A percentile compares a stretch with the other conserved stretches of the same genome.
These are phyloP conservation scores for Talaromyces proteolyticus DNA, from an alignment of 495 filamentous ascomycete genomes.

Conservation along the genomic window DNA sequence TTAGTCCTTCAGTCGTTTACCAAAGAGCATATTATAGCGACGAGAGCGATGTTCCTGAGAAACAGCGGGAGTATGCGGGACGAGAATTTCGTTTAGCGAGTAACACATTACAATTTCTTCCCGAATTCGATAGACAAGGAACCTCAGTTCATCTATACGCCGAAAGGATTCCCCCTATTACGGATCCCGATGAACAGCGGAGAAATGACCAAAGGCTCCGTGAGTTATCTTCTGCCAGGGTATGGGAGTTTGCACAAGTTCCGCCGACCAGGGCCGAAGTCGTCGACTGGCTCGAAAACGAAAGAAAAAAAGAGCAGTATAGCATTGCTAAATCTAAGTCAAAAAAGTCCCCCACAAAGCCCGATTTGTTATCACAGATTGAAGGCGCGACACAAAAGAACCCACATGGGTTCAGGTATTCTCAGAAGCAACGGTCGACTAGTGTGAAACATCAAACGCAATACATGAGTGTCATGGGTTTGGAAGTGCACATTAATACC, in stretches of 20 bases:
- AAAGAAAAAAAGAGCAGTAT: not conserved
- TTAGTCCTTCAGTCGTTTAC: conserved; percentile 59
- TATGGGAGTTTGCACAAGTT: conserved; percentile 39
- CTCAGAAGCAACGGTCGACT: conserved; percentile 67
- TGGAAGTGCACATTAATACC: conserved; percentile 94
- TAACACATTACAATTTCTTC: conserved; percentile 67
- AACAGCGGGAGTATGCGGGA: conserved; percentile 78
- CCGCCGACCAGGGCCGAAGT: conserved; percentile 74
- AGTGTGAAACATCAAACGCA: conserved; percentile 81
- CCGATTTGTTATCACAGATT: conserved; percentile 68
- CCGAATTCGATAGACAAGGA: conserved; percentile 68
- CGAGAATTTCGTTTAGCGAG: conserved; percentile 79
- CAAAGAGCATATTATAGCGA: conserved; percentile 83
- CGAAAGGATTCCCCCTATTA: conserved; percentile 12
- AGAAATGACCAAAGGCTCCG: conserved; percentile 41
- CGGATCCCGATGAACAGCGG: conserved; percentile 42
- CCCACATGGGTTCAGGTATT: conserved; percentile 79
- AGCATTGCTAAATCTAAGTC: not conserved
- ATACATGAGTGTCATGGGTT: conserved; percentile 94
- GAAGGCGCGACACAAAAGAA: conserved; percentile 85
- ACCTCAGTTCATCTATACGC: conserved; percentile 49
- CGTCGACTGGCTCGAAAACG: conserved; percentile 53
- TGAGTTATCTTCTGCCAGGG: conserved; percentile 16
- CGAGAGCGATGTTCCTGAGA: conserved; percentile 79
- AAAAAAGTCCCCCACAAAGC: conserved; percentile 11